phyloP scores from a whole-genome alignment of 371 early-diverging fungal genomes.

The Lichtheimia ornata region DNA sequence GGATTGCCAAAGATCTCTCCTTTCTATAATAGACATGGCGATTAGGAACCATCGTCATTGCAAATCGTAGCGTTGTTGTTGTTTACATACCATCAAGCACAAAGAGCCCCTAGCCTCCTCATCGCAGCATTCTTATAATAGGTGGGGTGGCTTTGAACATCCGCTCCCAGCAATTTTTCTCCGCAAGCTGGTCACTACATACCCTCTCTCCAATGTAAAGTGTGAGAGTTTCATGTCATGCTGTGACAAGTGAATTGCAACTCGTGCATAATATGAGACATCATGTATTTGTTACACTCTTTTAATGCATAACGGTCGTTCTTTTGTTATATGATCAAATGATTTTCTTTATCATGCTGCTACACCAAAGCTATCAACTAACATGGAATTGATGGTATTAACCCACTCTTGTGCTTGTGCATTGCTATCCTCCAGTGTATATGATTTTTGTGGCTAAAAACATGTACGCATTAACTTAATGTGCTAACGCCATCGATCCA shows the following conservation, averaged over 20 bases:
- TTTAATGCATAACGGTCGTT: no score
- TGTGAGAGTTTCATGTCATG: no score
- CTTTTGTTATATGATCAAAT: not conserved
- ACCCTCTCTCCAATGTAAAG: no score
- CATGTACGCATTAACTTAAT: not conserved
- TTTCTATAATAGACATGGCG: slow-evolving; percentile 25
- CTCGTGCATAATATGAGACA: no score
- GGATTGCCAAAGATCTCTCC: slow-evolving; percentile 60
- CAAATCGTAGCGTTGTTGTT: no score
- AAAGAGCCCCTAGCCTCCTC: slow-evolving; percentile 15
- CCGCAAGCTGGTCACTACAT: no score
- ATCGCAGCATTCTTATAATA: not conserved
- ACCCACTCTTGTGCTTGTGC: slow-evolving; percentile 59
- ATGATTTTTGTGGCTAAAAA: slow-evolving; percentile 56
- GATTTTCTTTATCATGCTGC: slow-evolving; percentile 15
- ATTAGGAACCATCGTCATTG: not conserved
- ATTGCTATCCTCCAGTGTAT: slow-evolving; percentile 58
- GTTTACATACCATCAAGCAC: slow-evolving; percentile 31
- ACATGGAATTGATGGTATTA: slow-evolving; percentile 50
- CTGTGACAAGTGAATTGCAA: no score
- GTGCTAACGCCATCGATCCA: not conserved
- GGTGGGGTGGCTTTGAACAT: not conserved
- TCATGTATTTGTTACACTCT: no score
- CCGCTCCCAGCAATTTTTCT: no score
- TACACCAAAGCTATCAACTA: slow-evolving; percentile 53